These are phyloP conservation scores for Aspergillus floridensis DNA, from an alignment of 2,329 filamentous ascomycete species.

Conservation along the genomic window DNA sequence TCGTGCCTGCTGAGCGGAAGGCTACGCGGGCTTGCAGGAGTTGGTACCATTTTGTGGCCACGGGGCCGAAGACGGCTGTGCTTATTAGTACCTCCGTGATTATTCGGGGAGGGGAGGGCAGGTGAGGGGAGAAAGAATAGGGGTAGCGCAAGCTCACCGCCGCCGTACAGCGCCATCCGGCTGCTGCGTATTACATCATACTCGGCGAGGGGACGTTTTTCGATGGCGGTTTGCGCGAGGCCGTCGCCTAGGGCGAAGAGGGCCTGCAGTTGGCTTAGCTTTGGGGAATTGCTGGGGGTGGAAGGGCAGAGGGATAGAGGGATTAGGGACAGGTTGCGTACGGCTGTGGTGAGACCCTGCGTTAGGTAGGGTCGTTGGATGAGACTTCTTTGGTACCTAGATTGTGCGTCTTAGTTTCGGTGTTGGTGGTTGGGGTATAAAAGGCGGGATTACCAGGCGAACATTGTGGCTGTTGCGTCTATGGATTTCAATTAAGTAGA, in stretches of 20 bases:
- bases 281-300: background rate
- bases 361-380: conserved; percentile 15
- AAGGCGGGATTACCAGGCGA: background rate
- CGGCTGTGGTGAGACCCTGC: conserved; percentile 17
- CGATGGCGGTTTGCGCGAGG: conserved; percentile 18
- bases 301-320: too few species aligned
- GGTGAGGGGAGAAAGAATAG: background rate
- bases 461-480: background rate
- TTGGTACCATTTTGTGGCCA: conserved; percentile 19
- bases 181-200: conserved; percentile 13
- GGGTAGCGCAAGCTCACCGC: conserved; percentile 5
- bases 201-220: conserved; percentile 8
- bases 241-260: conserved; percentile 18
- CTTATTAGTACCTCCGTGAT: background rate
- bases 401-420: background rate
- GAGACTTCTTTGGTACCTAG: conserved; percentile 17
- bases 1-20: conserved; percentile 1
- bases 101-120: too few species aligned
- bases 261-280: background rate
- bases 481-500: background rate
- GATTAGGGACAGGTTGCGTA: background rate
- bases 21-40: conserved; percentile 13
- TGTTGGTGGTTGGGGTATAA: background rate
- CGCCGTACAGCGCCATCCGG: conserved; percentile 15
- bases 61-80: conserved; percentile 15